Evolutionary conservation across 495 filamentous ascomycete genomes (phyloP).

Genomic region (Pseudevernia furfuracea): DNA sequence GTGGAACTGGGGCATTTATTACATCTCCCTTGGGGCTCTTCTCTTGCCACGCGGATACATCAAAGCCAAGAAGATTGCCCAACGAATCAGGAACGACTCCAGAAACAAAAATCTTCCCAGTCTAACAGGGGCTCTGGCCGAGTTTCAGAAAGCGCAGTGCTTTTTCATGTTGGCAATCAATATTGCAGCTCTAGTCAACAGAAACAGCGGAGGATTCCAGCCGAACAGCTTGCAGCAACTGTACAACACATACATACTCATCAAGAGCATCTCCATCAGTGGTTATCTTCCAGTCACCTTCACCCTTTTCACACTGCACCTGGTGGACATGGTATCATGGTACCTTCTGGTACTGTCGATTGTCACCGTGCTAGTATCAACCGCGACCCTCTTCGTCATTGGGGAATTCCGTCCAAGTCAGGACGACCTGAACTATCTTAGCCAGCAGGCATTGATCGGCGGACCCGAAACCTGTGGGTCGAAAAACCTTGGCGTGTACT

Average conservation of each 20-base stretch:
- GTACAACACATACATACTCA: constrained; percentile 19
- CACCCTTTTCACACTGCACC: constrained; percentile 21
- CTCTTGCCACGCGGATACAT: constrained; percentile 4
- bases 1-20: constrained; percentile 16
- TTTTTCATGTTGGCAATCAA: constrained; percentile 28
- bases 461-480: constrained; percentile 14
- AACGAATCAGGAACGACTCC: background rate
- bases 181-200: constrained; percentile 22
- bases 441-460: background rate
- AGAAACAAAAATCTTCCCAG: constrained; percentile 15
- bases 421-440: constrained; percentile 2
- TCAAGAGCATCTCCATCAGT: constrained; percentile 21
- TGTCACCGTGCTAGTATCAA: constrained; percentile 18
- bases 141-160: constrained; percentile 28
- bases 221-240: constrained; percentile 23
- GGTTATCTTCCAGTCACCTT: constrained; percentile 25
- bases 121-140: constrained; percentile 16
- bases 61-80: constrained; percentile 4
- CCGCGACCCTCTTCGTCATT: constrained; percentile 20
- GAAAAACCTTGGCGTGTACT: constrained; percentile 2
- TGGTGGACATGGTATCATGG: constrained; percentile 24
- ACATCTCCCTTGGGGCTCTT: constrained; percentile 7
- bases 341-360: constrained; percentile 21
- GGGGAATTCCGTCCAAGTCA: constrained; percentile 10
- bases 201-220: constrained; percentile 17